A percentile compares a stretch with the other conserved stretches of the same genome.
Conservation (phyloP, 2,329 filamentous ascomycete genomes). For the Fusarium sterilihyphosum region DNA sequence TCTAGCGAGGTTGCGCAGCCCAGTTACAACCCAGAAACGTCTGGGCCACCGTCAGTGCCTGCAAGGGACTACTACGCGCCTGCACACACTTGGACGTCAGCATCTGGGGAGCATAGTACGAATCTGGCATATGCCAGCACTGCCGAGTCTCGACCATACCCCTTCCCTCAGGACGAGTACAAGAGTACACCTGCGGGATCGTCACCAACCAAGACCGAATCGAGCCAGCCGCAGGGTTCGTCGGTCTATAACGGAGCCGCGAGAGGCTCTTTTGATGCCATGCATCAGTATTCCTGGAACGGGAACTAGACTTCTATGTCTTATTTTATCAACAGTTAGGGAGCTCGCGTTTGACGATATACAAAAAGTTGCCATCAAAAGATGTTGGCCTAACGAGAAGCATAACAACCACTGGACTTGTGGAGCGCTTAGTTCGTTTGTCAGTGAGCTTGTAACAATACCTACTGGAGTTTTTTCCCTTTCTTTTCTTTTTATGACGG, state of each 20-base stretch:
- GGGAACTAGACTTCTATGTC: conserved; percentile 50
- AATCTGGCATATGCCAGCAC: conserved; percentile 57
- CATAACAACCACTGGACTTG: conserved; percentile 35
- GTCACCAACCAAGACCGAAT: conserved; percentile 48
- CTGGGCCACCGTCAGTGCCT: conserved; percentile 40
- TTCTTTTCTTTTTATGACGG: conserved; percentile 26
- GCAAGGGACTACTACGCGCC: conserved; percentile 65
- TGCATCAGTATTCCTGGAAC: conserved; percentile 69
- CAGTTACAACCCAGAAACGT: conserved; percentile 46
- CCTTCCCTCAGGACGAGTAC: conserved; percentile 60
- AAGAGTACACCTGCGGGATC: conserved; percentile 47
- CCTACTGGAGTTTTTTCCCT: conserved; percentile 34
- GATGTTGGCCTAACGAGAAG: conserved; percentile 33
- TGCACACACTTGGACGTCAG: conserved; percentile 61
- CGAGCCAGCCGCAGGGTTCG: conserved; percentile 53
- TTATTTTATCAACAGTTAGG: conserved; percentile 1
- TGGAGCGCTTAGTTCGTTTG: conserved; percentile 36
- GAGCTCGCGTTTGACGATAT: conserved; percentile 36
- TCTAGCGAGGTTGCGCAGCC: conserved; percentile 48
- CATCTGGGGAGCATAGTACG: conserved; percentile 58
- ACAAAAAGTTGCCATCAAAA: conserved; percentile 32
- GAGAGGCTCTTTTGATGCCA: conserved; percentile 58
- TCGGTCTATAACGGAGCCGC: conserved; percentile 52
- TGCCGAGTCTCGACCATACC: conserved; percentile 59
- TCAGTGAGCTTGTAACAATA: conserved; percentile 44